Evolutionary conservation across 176 grass and related monocot genomes (phyloP).

Genomic region (Coix lacrymajobi): DNA sequence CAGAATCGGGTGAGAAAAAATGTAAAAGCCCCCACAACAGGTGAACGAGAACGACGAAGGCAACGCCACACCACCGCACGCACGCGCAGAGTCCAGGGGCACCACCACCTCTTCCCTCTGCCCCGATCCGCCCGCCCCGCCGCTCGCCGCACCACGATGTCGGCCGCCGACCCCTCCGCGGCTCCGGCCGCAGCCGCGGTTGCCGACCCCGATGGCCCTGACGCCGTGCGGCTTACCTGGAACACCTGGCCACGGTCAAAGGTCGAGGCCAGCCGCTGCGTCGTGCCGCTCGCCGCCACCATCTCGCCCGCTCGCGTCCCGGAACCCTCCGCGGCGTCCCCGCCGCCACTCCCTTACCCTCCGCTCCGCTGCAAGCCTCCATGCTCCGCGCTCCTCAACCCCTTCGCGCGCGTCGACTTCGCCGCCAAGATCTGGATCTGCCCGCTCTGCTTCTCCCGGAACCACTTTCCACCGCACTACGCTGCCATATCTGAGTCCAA

Average conservation of each 20-base stretch:
- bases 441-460: conserved; percentile 88
- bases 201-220: conserved; percentile 66
- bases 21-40: no score
- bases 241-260: conserved; percentile 89
- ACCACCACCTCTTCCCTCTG: neutral
- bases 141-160: conserved; percentile 23
- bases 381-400: conserved; percentile 74
- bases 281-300: conserved; percentile 73
- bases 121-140: conserved; percentile 22
- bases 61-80: neutral
- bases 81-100: neutral
- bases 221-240: conserved; percentile 87
- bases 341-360: conserved; percentile 62
- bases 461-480: conserved; percentile 94
- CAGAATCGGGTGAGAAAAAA: no score
- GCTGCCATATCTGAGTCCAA: conserved; percentile 75
- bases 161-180: conserved; percentile 16
- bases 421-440: conserved; percentile 99
- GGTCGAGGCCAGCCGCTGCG: conserved; percentile 94
- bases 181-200: neutral
- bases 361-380: conserved; percentile 93
- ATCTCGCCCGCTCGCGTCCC: conserved; percentile 53
- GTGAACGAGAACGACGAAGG: neutral
- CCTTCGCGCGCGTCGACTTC: conserved; percentile 93
- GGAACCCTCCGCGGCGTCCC: conserved; percentile 42